Conservation (phyloP, 192 early-diverging fungal species). For the Allomyces macrogynus region DNA sequence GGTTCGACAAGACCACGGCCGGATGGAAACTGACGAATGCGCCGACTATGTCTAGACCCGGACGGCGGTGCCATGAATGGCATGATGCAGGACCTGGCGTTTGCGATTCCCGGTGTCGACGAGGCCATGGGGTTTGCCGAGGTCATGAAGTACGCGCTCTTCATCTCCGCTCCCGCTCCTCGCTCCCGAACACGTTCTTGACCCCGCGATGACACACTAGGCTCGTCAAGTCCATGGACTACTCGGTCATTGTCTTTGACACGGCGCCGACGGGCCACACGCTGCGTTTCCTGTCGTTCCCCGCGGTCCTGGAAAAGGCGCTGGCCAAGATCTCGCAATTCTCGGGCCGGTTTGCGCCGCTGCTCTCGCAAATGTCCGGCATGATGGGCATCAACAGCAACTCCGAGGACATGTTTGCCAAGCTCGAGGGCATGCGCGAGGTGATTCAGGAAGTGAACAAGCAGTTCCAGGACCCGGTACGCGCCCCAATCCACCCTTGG, state of each 20-base stretch:
- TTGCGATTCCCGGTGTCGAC: constrained; percentile 98
- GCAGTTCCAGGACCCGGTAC: constrained; percentile 96
- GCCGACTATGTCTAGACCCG: too few relatives aligned
- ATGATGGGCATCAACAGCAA: constrained; percentile 72
- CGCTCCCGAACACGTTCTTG: background rate
- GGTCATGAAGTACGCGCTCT: constrained; percentile 75
- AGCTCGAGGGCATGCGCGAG: constrained; percentile 87
- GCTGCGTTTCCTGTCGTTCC: constrained; percentile 95
- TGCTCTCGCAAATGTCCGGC: constrained; percentile 86
- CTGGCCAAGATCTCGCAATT: constrained; percentile 85
- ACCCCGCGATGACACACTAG: too few relatives aligned
- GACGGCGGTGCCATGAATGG: constrained; percentile 59
- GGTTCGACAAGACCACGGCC: constrained; percentile 2
- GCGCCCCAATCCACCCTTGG: constrained; percentile 5
- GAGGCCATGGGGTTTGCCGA: constrained; percentile 99
- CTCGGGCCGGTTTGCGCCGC: constrained; percentile 81
- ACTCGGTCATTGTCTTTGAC: constrained; percentile 96
- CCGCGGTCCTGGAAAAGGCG: constrained; percentile 90
- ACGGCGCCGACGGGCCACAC: constrained; percentile 99
- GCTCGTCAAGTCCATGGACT: constrained; percentile 97
- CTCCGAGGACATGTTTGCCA: constrained; percentile 86
- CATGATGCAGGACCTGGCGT: constrained; percentile 93
- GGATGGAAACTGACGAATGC: background rate
- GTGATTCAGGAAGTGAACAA: constrained; percentile 95
- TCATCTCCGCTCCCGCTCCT: background rate